phyloP scores from a whole-genome alignment of 306 rosid genomes.

The Vigna radiata region DNA sequence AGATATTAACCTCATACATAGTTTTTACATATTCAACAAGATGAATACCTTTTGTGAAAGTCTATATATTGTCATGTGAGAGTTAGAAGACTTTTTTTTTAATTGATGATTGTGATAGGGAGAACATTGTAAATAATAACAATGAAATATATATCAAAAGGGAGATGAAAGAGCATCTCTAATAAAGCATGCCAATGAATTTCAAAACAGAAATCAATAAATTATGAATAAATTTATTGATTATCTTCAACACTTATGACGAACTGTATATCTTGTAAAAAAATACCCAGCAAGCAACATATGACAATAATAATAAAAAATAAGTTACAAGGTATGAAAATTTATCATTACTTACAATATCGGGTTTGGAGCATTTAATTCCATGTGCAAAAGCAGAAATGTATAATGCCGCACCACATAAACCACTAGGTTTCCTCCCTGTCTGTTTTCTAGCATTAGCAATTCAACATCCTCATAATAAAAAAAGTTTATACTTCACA shows the following conservation, averaged over 20 bases:
- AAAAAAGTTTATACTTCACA: background rate
- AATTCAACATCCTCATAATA: constrained; percentile 9
- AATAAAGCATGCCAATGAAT: background rate
- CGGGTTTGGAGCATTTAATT: constrained; percentile 63
- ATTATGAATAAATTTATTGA: background rate
- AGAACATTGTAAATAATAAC: background rate
- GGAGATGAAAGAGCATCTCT: background rate
- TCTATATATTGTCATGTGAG: too few species aligned
- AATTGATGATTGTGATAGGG: too few species aligned
- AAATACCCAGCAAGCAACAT: background rate
- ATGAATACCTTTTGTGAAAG: too few species aligned
- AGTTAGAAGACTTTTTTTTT: too few species aligned
- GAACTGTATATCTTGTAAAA: background rate
- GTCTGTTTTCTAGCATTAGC: constrained; percentile 60
- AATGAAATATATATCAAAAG: background rate
- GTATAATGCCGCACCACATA: constrained; percentile 91
- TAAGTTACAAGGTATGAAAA: constrained; percentile 20
- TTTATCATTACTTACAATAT: constrained; percentile 67
- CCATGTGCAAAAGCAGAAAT: constrained; percentile 82
- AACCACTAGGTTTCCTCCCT: constrained; percentile 93
- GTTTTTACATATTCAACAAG: too few species aligned
- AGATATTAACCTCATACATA: too few species aligned
- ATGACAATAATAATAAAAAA: constrained; percentile 15
- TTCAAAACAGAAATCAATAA: background rate
- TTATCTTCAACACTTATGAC: background rate